These are phyloP conservation scores for Penicillium sp. DNA, from an alignment of 2,329 filamentous ascomycete species.

Conservation along the genomic window DNA sequence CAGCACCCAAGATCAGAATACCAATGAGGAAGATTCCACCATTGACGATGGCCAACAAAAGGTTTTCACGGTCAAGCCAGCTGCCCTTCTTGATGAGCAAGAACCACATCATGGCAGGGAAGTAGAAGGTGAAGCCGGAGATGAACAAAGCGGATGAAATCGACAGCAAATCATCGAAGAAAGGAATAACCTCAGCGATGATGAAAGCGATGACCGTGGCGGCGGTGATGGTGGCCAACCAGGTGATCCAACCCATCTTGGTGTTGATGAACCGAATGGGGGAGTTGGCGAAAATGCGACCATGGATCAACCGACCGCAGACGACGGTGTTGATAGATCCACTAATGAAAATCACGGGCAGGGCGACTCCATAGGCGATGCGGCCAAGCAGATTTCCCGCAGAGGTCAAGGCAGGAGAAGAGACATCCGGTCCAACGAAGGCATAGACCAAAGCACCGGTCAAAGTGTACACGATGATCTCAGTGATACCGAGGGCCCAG, in stretches of 20 bases:
- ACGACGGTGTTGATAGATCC: slow-evolving; percentile 11
- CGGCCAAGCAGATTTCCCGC: slow-evolving; percentile 7
- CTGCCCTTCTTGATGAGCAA: slow-evolving; percentile 8
- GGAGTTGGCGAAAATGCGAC: slow-evolving; percentile 10
- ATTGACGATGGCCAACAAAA: slow-evolving; percentile 4
- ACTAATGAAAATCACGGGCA: slow-evolving; percentile 9
- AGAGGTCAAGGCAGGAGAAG: slow-evolving; percentile 8
- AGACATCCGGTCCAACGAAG: slow-evolving; percentile 8
- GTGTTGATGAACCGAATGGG: slow-evolving; percentile 11
- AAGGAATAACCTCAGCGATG: slow-evolving; percentile 11
- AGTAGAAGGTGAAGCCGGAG: slow-evolving; percentile 10
- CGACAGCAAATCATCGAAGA: slow-evolving; percentile 9
- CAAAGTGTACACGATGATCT: slow-evolving; percentile 10
- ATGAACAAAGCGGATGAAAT: slow-evolving; percentile 11
- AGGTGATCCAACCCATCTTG: slow-evolving; percentile 13
- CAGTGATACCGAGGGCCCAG: slow-evolving; percentile 8
- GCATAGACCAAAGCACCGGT: slow-evolving; percentile 10
- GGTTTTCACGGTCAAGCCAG: slow-evolving; percentile 2
- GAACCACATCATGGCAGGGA: slow-evolving; percentile 12
- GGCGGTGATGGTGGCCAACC: slow-evolving; percentile 3
- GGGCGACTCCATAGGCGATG: slow-evolving; percentile 3
- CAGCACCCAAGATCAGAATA: slow-evolving; percentile 7
- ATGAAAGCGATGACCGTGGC: slow-evolving; percentile 9
- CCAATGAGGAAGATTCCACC: slow-evolving; percentile 6
- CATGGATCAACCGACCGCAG: slow-evolving; percentile 8